These are phyloP conservation scores for Salvia miltiorrhiza DNA, from an alignment of 257 asterid genomes.

Conservation along the genomic window DNA sequence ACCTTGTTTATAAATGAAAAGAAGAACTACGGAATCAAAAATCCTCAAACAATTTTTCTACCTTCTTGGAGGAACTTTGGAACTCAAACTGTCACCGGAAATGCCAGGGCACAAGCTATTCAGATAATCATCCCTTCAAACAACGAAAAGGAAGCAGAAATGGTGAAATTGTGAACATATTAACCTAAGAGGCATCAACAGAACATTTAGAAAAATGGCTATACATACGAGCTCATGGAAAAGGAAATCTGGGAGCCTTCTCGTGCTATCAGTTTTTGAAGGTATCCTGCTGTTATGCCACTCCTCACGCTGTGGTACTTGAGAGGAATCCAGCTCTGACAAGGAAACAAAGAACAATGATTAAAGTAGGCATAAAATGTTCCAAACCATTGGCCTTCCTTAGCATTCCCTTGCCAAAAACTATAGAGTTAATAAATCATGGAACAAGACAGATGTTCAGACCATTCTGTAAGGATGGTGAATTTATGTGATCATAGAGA, in stretches of 20 bases:
- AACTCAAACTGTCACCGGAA: conserved; percentile 31
- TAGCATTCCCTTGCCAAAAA: not conserved
- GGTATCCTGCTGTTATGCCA: conserved; percentile 47
- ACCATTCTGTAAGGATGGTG: not conserved
- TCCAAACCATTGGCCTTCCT: not conserved
- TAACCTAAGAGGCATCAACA: conserved; percentile 4
- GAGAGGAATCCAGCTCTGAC: conserved; percentile 76
- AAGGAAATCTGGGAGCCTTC: conserved; percentile 49
- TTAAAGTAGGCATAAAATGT: not conserved
- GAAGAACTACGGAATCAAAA: not conserved
- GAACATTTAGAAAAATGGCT: conserved; percentile 13
- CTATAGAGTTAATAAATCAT: not conserved
- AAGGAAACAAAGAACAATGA: conserved; percentile 11
- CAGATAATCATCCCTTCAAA: conserved; percentile 72
- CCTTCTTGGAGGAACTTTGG: conserved; percentile 58
- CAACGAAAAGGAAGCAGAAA: conserved; percentile 10
- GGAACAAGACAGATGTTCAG: not conserved
- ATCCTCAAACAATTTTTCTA: conserved; percentile 20
- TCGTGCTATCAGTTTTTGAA: conserved; percentile 43
- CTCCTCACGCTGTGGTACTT: conserved; percentile 60
- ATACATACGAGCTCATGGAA: conserved; percentile 70
- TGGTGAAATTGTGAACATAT: not conserved
- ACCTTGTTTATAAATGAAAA: conserved; percentile 2
- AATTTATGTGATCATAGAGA: not conserved
- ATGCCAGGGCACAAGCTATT: conserved; percentile 59